Evolutionary conservation across 441 rosid genomes (phyloP).

Genomic region (Aleurites moluccanus): DNA sequence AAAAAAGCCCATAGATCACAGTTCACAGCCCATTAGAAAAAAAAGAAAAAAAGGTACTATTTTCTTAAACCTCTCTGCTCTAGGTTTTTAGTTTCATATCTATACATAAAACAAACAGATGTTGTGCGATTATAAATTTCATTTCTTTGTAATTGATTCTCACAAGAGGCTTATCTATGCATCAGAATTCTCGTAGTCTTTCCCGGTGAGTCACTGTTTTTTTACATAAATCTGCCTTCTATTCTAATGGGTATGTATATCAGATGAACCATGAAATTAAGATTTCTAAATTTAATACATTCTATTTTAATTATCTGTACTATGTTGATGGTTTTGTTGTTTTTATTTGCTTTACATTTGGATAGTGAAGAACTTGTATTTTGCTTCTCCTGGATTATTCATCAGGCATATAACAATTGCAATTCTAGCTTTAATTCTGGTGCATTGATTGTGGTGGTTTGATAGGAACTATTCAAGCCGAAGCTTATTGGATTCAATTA

Average conservation of each 20-base stretch:
- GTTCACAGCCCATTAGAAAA: too few relatives aligned
- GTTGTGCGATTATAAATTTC: not conserved
- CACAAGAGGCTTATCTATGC: not conserved
- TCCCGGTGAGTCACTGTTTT: constrained; percentile 5
- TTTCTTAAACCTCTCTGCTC: not conserved
- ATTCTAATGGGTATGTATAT: not conserved
- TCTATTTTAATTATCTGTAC: not conserved
- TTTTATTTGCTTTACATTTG: not conserved
- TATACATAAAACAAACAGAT: not conserved
- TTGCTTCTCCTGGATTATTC: constrained; percentile 10
- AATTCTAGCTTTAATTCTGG: too few relatives aligned
- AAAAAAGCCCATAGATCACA: not conserved
- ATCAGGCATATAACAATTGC: constrained; percentile 20
- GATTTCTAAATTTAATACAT: not conserved
- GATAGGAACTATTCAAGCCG: constrained; percentile 24
- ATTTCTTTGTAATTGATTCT: not conserved
- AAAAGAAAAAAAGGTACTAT: too few relatives aligned
- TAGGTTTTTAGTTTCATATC: not conserved
- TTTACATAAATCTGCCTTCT: not conserved
- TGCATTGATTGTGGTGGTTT: constrained; percentile 13
- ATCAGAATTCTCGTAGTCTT: not conserved
- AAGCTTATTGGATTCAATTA: constrained; percentile 19
- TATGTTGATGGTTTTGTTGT: constrained; percentile 9
- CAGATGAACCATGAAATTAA: not conserved
- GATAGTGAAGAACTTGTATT: constrained; percentile 31